These are phyloP conservation scores for Emericellopsis atlantica DNA, from an alignment of 2,329 filamentous ascomycete genomes.

Conservation along the genomic window DNA sequence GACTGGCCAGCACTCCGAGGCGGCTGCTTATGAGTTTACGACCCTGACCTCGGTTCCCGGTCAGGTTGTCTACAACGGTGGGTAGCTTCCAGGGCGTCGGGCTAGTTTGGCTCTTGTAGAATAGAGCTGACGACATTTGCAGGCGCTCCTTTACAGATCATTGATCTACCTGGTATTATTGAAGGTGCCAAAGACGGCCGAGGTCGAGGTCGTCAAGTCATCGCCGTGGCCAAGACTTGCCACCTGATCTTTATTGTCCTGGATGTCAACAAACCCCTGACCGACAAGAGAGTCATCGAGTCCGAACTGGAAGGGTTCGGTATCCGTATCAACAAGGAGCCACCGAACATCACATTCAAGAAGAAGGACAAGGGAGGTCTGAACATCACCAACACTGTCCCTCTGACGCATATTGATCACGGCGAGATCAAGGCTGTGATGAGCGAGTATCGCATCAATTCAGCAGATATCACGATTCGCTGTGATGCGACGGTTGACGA, in stretches of 20 bases:
- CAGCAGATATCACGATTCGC: constrained; percentile 92
- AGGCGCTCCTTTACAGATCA: constrained; percentile 91
- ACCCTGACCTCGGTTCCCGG: constrained; percentile 95
- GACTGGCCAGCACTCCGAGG: constrained; percentile 95
- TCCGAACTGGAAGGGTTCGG: constrained; percentile 92
- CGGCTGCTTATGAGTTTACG: constrained; percentile 95
- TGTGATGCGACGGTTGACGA: constrained; percentile 98
- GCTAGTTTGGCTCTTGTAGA: too few relatives aligned
- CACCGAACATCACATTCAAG: constrained; percentile 97
- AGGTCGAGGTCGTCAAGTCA: constrained; percentile 93
- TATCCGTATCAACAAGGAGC: constrained; percentile 92
- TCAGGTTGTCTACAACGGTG: constrained; percentile 86
- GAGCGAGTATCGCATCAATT: constrained; percentile 92
- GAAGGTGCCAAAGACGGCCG: constrained; percentile 97
- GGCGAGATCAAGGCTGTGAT: constrained; percentile 98
- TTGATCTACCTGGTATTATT: constrained; percentile 97
- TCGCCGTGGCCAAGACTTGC: constrained; percentile 97
- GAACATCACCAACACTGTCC: constrained; percentile 89
- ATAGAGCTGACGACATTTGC: not conserved
- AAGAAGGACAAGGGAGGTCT: constrained; percentile 99
- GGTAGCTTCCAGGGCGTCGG: constrained; percentile 6
- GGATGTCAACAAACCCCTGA: constrained; percentile 95
- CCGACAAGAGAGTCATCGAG: constrained; percentile 94
- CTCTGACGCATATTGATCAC: constrained; percentile 81
- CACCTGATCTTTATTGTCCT: constrained; percentile 97